Base-by-base conservation (phyloP, 495 filamentous ascomycete genomes). In the Penicillium bialowiezense region DNA sequence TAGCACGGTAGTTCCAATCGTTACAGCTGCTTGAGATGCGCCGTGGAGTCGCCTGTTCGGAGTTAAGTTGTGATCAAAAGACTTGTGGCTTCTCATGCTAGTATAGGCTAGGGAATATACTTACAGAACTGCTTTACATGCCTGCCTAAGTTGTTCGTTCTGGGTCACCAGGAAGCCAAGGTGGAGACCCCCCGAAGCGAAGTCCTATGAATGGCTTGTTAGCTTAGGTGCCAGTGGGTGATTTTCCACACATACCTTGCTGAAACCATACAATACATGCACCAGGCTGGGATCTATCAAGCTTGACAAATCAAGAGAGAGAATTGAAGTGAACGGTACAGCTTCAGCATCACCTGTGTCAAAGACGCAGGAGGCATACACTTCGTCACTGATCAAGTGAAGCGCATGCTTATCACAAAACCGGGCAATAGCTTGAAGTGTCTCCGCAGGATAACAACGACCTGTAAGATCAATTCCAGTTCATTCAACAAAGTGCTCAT, bases 311-410 rank as follows among this genome's bases (percentile, higher is more conserved):
- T 78, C 63, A 29, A 85, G 56, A 0, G 78, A 69, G 0, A 80
- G 64, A 5, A 79, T 65, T 1, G 77, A 81, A 1, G 64, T 68
- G 58, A 87, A 87, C 1, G 64, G 61, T 7, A 67, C 49, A n/a
- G 69, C 67, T 0, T 55, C 40, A 5, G 61, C 53, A 20, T 69
- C 55, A 6, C 64, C 62, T 1, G 65, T 57, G 15, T 68, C 65
- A 54, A 74, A 85, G 0, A 80, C 68, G 14, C 69, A 77, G 3
- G 79, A 64, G 4, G 78, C 82, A 56, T 84, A 85, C 5, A 85
- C 70, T 54, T 86, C 83, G 50, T 86, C 82, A 38, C 73, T 75
- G 31, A 85, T 75, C 5, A 85, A 56, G 55, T 86, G 83, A 10
- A 86, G 70, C 15, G 60, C 55, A 44, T 82, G 62, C 32, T 71